phyloP scores from a whole-genome alignment of 2,329 filamentous ascomycete species.

The Calonectria pauciramosa region DNA sequence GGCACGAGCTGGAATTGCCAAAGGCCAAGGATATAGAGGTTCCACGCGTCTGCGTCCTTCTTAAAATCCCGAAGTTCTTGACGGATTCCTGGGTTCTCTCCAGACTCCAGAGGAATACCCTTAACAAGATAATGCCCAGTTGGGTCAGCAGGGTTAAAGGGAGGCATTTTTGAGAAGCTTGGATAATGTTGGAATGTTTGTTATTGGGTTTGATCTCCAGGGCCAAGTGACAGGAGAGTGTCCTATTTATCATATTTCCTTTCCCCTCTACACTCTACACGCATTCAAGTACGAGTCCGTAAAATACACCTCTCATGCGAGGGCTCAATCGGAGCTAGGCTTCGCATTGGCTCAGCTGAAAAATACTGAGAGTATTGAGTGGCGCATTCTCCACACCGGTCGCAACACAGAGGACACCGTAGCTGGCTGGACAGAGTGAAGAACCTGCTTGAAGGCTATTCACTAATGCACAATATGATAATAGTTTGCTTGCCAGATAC shows the following conservation, averaged over 20 bases:
- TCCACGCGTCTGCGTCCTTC: not conserved
- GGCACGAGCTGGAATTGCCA: not conserved
- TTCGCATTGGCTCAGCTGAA: not conserved
- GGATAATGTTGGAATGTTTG: not conserved
- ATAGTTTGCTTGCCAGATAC: not conserved
- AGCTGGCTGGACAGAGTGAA: not conserved
- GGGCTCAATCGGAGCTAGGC: not conserved
- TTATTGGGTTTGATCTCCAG: not conserved
- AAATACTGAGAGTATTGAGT: not conserved
- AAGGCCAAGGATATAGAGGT: not conserved
- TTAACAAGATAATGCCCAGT: not conserved
- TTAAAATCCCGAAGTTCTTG: constrained; percentile 1
- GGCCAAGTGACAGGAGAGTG: not conserved
- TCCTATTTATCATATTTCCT: not conserved
- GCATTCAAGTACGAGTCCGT: no score
- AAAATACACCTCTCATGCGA: not conserved
- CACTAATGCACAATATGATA: not conserved
- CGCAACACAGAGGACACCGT: not conserved
- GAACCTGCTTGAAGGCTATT: not conserved
- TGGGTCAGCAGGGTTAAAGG: not conserved
- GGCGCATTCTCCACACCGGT: not conserved
- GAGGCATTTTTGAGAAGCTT: not conserved
- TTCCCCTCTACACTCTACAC: no score
- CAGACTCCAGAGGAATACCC: not conserved
- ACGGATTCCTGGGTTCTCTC: not conserved